phyloP scores from a whole-genome alignment of 306 rosid genomes.

The Arachis hypogaea region DNA sequence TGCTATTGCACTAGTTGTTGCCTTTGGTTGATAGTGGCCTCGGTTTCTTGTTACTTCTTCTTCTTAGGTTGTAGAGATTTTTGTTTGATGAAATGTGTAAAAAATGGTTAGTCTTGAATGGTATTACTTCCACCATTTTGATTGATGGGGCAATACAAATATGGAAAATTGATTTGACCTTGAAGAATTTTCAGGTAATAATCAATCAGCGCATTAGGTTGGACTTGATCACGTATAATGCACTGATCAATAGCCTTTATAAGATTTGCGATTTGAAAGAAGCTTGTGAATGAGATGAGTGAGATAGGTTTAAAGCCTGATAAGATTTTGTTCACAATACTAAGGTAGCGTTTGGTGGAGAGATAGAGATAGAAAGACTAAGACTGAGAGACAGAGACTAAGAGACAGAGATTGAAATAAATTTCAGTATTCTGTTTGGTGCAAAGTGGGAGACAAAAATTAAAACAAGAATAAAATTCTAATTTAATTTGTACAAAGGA shows the following conservation, averaged over 20 bases:
- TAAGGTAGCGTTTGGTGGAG: neutral
- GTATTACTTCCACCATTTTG: constrained; percentile 65
- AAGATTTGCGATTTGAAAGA: constrained; percentile 62
- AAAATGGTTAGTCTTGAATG: constrained; percentile 67
- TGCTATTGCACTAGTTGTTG: too few relatives aligned
- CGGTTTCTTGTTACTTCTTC: too few relatives aligned
- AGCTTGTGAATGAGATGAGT: constrained; percentile 62
- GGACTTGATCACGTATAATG: constrained; percentile 67
- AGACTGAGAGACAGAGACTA: too few relatives aligned
- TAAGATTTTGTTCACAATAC: constrained; percentile 74
- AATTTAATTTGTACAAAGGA: too few relatives aligned
- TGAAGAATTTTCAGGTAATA: constrained; percentile 66
- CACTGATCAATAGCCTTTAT: constrained; percentile 77
- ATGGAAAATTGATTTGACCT: constrained; percentile 60
- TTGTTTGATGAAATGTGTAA: constrained; percentile 73
- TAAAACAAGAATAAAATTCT: too few relatives aligned
- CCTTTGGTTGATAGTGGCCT: too few relatives aligned
- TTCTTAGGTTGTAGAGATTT: neutral
- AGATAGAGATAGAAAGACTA: too few relatives aligned
- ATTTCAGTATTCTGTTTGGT: too few relatives aligned
- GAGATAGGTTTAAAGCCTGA: constrained; percentile 62
- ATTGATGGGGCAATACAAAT: constrained; percentile 74
- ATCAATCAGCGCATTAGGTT: constrained; percentile 58
- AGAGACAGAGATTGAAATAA: too few relatives aligned
- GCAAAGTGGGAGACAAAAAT: too few relatives aligned